phyloP scores from a whole-genome alignment of 371 early-diverging fungal species.

The Syncephalis plumigaleata region DNA sequence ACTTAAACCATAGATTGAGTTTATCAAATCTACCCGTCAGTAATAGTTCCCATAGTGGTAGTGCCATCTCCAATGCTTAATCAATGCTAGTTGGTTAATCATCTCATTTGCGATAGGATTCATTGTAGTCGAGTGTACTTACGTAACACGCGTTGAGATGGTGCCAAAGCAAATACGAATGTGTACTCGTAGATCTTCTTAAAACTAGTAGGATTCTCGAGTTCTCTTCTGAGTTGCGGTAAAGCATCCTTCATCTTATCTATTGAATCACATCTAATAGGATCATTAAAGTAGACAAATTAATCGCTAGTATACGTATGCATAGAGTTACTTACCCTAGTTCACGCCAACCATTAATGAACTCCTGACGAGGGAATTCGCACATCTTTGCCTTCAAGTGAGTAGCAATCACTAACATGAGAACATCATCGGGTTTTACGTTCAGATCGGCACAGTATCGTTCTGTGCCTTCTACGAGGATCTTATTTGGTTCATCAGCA shows the following conservation, averaged over 20 bases:
- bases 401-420: slow-evolving; percentile 50
- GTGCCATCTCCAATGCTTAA: slow-evolving; percentile 52
- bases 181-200: slow-evolving; percentile 61
- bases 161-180: slow-evolving; percentile 31
- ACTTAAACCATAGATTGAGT: slow-evolving; percentile 54
- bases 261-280: slow-evolving; percentile 34
- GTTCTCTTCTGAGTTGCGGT: slow-evolving; percentile 23
- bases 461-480: slow-evolving; percentile 61
- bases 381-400: slow-evolving; percentile 58
- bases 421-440: slow-evolving; percentile 61
- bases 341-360: slow-evolving; percentile 45
- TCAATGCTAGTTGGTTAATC: slow-evolving; percentile 1
- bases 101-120: background rate
- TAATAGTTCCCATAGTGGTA: slow-evolving; percentile 56
- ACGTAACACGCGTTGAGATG: background rate
- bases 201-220: slow-evolving; percentile 31
- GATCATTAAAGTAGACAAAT: background rate
- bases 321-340: slow-evolving; percentile 20
- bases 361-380: slow-evolving; percentile 44
- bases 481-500: slow-evolving; percentile 47
- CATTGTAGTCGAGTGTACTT: background rate
- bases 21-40: slow-evolving; percentile 32
- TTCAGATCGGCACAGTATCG: slow-evolving; percentile 44
- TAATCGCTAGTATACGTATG: background rate
- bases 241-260: slow-evolving; percentile 38